Base-by-base conservation (phyloP, 495 filamentous ascomycete genomes). In the Penicillium ucsense region DNA sequence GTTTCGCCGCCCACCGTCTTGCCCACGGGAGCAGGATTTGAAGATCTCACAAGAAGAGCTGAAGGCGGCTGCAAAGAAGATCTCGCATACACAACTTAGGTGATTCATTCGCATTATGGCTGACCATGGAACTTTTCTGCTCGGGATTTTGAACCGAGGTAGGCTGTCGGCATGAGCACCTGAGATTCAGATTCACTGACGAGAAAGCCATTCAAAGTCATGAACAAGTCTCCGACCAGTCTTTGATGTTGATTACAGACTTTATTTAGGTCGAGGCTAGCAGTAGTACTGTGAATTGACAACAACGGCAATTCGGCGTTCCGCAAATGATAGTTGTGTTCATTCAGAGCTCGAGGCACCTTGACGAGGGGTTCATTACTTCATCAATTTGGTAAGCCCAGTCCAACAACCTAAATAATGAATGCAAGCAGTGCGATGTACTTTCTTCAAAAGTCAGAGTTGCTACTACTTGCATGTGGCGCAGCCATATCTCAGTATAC, bases 141-240 rank as follows among this genome's bases (percentile, higher is more conserved):
- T 20, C 2, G 20, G 20, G 20, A 20, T 20, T 20, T 2, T 20
- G 2, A 1, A 20, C 20, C 2, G 20, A 20, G 20, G 20, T 20
- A 20, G 20, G 20, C 20, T 20, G 20, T 20, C 45, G 56, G 66
- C 5, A 62, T 88, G 6, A 75, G 74, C 40, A 67, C 69, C 31
- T 91, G 87, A 86, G 86, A 83, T 65, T 76, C 66, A 12, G 86
- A 91, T 49, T 72, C 80, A 90, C 85, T 29, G 82, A 91, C 51
- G 83, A 91, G 53, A 87, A 90, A 50, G 91, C 89, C 56, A 90
- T 91, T 52, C 88, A 88, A 6, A 77, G 84, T 64, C 87, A 91
- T 64, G 20, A 20, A 20, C 2, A 20, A 20, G 20, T 20, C 20
- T 20, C 20, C 20, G 20, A 20, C 20, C 20, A 20, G 20, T 20